Evolutionary conservation across 305 asterid species (phyloP).

Genomic region (Solanum hybrid): DNA sequence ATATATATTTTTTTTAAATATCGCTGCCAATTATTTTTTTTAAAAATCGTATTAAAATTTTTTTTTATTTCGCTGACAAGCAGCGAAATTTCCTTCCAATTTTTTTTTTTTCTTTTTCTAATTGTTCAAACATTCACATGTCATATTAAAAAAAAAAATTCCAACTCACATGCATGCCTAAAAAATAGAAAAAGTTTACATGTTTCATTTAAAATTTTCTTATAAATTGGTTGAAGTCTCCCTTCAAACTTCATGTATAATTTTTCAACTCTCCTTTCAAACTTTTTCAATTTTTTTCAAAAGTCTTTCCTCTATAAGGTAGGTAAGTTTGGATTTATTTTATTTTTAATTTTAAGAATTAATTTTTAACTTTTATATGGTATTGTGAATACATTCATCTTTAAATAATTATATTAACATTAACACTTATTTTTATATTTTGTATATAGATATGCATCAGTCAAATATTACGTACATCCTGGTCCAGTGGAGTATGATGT

Average conservation of each 20-base stretch:
- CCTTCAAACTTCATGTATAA: neutral
- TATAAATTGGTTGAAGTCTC: neutral
- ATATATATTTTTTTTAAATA: no score
- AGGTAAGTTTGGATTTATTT: neutral
- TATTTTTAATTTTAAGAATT: no score
- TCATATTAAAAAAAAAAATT: neutral
- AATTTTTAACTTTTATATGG: neutral
- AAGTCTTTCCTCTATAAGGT: neutral
- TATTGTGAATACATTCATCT: neutral
- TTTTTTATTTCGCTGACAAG: neutral
- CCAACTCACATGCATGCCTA: neutral
- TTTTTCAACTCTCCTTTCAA: no score
- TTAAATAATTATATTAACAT: neutral
- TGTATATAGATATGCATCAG: no score
- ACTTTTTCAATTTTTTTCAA: no score
- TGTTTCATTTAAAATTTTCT: neutral
- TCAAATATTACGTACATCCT: no score
- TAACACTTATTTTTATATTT: neutral
- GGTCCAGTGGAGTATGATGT: no score
- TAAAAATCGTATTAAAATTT: no score
- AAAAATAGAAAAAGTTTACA: neutral
- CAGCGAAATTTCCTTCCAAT: neutral
- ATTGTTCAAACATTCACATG: neutral
- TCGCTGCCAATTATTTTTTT: no score
- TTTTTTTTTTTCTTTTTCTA: no score